A percentile compares a stretch with the other conserved stretches of the same genome.
These are phyloP conservation scores for Monilinia fructicola DNA, from an alignment of 2,329 filamentous ascomycete species.

Conservation along the genomic window DNA sequence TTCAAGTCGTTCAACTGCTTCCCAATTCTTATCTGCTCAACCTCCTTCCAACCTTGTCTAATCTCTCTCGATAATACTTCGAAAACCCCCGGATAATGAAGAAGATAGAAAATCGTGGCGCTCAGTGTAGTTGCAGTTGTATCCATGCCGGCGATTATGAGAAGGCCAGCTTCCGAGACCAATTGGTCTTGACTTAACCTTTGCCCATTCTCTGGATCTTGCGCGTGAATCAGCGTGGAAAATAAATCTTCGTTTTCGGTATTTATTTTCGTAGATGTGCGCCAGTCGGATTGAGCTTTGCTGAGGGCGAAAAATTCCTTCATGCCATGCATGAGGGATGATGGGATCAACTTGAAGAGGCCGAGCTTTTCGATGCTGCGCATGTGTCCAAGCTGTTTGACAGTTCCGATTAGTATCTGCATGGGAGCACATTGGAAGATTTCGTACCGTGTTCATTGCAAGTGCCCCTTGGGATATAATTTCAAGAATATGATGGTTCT, in stretches of 20 bases:
- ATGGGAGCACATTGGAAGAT: neutral
- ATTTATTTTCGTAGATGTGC: neutral
- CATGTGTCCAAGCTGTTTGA: conserved; percentile 9
- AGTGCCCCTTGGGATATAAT: neutral
- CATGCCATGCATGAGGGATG: neutral
- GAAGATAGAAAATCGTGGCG: conserved; percentile 4
- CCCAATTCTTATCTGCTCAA: neutral
- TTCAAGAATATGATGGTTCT: conserved; percentile 3
- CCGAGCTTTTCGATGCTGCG: neutral
- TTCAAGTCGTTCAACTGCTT: conserved; percentile 37
- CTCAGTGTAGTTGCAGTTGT: neutral
- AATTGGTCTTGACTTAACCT: neutral
- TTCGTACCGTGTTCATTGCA: conserved; percentile 7
- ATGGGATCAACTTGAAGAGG: neutral
- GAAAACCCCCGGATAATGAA: neutral
- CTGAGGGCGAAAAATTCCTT: neutral
- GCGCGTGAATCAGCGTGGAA: neutral
- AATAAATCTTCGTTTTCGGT: neutral
- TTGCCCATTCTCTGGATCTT: neutral
- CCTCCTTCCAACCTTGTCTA: neutral
- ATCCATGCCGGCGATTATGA: conserved; percentile 12
- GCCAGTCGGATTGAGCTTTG: conserved; percentile 5
- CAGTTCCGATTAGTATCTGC: neutral
- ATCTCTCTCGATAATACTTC: neutral
- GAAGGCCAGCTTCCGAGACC: neutral